phyloP scores from a whole-genome alignment of 225 moss, liverwort and hornwort species.

The Anthoceros angustus region DNA sequence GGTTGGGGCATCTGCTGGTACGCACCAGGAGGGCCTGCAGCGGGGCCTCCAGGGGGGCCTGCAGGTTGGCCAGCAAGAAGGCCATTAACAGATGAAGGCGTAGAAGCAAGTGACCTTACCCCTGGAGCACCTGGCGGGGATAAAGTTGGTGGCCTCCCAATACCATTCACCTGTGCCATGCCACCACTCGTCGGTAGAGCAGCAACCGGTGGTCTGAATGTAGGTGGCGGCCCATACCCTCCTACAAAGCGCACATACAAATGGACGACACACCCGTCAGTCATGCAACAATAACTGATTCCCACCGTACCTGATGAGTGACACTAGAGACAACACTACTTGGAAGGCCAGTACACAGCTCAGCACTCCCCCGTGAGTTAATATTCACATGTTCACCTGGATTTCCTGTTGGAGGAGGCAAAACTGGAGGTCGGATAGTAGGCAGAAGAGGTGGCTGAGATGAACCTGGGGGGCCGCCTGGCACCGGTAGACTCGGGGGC shows the following conservation, averaged over 20 bases:
- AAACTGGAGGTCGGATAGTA: conserved; percentile 70
- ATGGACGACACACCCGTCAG: neutral
- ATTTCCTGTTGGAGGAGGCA: conserved; percentile 48
- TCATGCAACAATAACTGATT: no score
- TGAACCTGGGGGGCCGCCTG: conserved; percentile 8
- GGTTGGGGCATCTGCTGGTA: neutral
- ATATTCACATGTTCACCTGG: neutral
- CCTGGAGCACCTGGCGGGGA: conserved; percentile 3
- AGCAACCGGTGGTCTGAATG: conserved; percentile 36
- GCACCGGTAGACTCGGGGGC: conserved; percentile 11
- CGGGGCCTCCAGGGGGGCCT: neutral
- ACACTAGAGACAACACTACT: neutral
- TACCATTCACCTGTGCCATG: conserved; percentile 15
- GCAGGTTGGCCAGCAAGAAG: neutral
- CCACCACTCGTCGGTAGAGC: conserved; percentile 24
- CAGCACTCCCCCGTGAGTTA: neutral
- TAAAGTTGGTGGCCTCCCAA: conserved; percentile 2
- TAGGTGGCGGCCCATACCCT: conserved; percentile 42
- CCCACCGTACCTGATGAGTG: no score
- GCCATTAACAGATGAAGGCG: neutral
- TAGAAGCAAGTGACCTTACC: conserved; percentile 2
- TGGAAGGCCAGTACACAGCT: neutral
- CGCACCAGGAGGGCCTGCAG: neutral
- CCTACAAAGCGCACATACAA: conserved; percentile 43
- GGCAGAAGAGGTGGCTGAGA: conserved; percentile 59